Percentiles rank a stretch among this genome's conserved stretches.
These are phyloP conservation scores for Rubia balearica DNA, from an alignment of 305 asterid genomes.

Conservation along the genomic window DNA sequence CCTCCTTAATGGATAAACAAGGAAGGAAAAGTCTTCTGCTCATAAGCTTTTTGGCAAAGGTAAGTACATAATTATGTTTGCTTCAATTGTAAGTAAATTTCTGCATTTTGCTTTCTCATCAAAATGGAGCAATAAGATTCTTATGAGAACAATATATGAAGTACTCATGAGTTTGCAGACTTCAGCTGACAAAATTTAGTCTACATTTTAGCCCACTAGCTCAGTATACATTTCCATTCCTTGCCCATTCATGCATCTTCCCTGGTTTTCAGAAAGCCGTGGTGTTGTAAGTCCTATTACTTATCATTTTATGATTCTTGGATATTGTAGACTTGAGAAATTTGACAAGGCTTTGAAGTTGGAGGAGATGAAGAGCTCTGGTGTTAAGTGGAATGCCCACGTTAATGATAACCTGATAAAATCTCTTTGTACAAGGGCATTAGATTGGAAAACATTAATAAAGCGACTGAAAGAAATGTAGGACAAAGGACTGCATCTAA, in stretches of 20 bases:
- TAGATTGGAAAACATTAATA: too few relatives aligned
- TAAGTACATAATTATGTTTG: conserved; percentile 16
- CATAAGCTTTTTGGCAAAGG: conserved; percentile 89
- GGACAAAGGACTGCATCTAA: too few relatives aligned
- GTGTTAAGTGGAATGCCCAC: too few relatives aligned
- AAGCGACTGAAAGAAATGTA: too few relatives aligned
- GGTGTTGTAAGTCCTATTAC: too few relatives aligned
- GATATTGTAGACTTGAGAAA: too few relatives aligned
- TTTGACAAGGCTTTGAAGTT: too few relatives aligned
- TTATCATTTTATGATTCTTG: too few relatives aligned
- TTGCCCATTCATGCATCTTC: neutral
- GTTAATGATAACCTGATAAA: too few relatives aligned
- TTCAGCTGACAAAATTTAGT: neutral
- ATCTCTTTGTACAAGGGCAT: too few relatives aligned
- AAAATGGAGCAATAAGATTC: neutral
- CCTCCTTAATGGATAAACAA: conserved; percentile 88
- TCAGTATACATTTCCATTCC: neutral
- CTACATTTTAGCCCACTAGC: neutral
- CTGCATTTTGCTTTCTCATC: neutral
- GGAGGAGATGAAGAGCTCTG: too few relatives aligned
- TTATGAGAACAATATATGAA: neutral
- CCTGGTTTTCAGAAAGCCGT: neutral
- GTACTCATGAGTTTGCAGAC: neutral
- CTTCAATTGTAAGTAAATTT: neutral
- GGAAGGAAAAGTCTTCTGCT: conserved; percentile 96